phyloP scores from a whole-genome alignment of 1,284 basidiomycete species.

The Hemileia vastatrix region DNA sequence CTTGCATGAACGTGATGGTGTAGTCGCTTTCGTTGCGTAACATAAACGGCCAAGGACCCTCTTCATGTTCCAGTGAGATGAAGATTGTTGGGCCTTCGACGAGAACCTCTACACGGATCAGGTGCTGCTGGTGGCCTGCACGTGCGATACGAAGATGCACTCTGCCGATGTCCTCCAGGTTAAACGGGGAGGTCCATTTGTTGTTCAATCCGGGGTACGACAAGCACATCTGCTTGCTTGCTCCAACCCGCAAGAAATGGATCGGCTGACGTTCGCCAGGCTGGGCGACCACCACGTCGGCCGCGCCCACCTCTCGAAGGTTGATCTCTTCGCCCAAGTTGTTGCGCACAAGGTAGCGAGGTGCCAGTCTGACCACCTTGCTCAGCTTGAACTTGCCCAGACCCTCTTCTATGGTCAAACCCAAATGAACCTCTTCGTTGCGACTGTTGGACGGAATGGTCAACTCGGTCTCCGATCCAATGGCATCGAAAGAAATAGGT shows the following conservation, averaged over 20 bases:
- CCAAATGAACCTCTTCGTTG: constrained; percentile 69
- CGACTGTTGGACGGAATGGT: constrained; percentile 62
- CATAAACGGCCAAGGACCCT: constrained; percentile 73
- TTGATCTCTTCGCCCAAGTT: constrained; percentile 59
- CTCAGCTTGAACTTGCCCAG: constrained; percentile 88
- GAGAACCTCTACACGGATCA: constrained; percentile 72
- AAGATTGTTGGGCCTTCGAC: constrained; percentile 85
- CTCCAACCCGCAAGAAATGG: constrained; percentile 57
- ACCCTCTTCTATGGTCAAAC: constrained; percentile 85
- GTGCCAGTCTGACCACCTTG: constrained; percentile 84
- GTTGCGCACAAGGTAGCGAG: constrained; percentile 86
- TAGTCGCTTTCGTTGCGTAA: constrained; percentile 83
- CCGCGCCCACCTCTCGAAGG: constrained; percentile 70
- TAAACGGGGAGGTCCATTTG: constrained; percentile 85
- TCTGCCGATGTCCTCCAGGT: constrained; percentile 79
- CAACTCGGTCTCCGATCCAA: constrained; percentile 76
- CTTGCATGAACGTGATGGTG: constrained; percentile 63
- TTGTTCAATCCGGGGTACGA: constrained; percentile 75
- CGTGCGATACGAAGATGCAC: constrained; percentile 64
- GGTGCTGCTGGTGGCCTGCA: constrained; percentile 49
- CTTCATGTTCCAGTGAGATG: constrained; percentile 60
- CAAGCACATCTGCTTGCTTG: constrained; percentile 57
- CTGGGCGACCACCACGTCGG: constrained; percentile 47
- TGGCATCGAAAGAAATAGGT: constrained; percentile 78
- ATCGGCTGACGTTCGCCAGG: constrained; percentile 64